Percentiles rank a stretch among this genome's conserved stretches.
These are phyloP conservation scores for Camelina sativa DNA, from an alignment of 345 rosid genomes.

Conservation along the genomic window DNA sequence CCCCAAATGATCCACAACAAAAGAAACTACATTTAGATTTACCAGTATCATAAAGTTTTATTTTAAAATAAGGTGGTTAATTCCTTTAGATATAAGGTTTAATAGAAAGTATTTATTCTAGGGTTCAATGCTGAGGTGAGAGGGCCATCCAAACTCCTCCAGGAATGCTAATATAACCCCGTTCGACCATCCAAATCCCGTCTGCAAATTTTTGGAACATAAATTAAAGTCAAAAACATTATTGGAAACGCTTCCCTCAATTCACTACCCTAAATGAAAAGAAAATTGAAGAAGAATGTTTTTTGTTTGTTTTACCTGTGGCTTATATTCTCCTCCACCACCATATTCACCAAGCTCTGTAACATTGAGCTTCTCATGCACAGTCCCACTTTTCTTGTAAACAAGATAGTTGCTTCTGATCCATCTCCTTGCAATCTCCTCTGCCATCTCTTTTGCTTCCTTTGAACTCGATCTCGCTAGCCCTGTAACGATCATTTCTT, in stretches of 20 bases:
- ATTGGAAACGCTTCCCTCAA: neutral
- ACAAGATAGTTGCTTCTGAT: constrained; percentile 63
- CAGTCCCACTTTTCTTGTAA: constrained; percentile 59
- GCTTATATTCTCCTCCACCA: constrained; percentile 69
- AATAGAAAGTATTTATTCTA: constrained; percentile 43
- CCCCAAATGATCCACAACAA: neutral
- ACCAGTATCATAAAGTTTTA: constrained; percentile 6
- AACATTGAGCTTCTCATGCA: constrained; percentile 61
- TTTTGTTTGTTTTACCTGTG: constrained; percentile 55
- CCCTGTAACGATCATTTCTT: constrained; percentile 82
- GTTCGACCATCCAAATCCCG: constrained; percentile 98
- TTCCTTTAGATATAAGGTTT: neutral
- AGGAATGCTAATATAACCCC: constrained; percentile 82
- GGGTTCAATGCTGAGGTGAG: constrained; percentile 44
- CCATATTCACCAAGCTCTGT: constrained; percentile 59
- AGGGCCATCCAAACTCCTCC: constrained; percentile 96
- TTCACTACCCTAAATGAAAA: neutral
- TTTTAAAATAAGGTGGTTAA: neutral
- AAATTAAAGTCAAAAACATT: constrained; percentile 13
- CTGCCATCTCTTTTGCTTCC: constrained; percentile 68
- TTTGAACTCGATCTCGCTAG: constrained; percentile 55
- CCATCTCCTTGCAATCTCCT: constrained; percentile 79
- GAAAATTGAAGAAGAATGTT: constrained; percentile 5
- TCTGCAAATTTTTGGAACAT: constrained; percentile 52
- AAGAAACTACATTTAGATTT: neutral